phyloP scores from a whole-genome alignment of 164 flowering plant genomes.

The Sextonia rubra region DNA sequence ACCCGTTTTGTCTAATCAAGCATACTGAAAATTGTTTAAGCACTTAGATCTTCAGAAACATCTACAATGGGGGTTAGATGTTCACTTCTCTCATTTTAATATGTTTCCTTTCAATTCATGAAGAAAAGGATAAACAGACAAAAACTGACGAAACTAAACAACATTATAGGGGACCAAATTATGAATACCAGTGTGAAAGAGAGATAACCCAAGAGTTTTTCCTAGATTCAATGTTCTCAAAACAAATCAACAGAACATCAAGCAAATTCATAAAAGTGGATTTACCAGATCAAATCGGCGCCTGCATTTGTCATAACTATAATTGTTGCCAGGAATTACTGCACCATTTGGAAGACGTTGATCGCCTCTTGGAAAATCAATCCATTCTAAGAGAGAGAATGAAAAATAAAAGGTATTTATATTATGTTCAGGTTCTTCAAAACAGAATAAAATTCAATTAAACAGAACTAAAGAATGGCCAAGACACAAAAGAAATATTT shows the following conservation, averaged over 20 bases:
- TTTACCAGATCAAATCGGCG: constrained; percentile 97
- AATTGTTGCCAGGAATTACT: constrained; percentile 65
- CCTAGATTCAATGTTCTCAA: not conserved
- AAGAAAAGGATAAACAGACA: too few species aligned
- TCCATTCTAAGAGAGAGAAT: constrained; percentile 61
- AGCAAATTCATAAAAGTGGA: constrained; percentile 1
- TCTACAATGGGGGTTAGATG: too few species aligned
- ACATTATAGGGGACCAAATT: too few species aligned
- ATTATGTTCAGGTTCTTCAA: not conserved
- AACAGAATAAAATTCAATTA: not conserved
- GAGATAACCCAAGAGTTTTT: too few species aligned
- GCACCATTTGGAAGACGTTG: constrained; percentile 81
- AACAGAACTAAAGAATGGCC: not conserved
- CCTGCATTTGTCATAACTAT: constrained; percentile 88
- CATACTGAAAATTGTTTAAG: too few species aligned
- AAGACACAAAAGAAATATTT: not conserved
- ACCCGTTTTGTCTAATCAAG: too few species aligned
- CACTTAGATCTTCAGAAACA: too few species aligned
- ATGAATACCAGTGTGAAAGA: too few species aligned
- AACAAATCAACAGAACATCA: not conserved
- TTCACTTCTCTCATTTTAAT: too few species aligned
- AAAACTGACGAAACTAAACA: too few species aligned
- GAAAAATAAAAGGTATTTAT: not conserved
- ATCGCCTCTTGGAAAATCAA: constrained; percentile 89
- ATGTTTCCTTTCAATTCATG: too few species aligned